Evolutionary conservation across 495 filamentous ascomycete genomes (phyloP), one percentile per base, ranked within the genome.

Genomic region (Aspergillus hancockii): DNA sequence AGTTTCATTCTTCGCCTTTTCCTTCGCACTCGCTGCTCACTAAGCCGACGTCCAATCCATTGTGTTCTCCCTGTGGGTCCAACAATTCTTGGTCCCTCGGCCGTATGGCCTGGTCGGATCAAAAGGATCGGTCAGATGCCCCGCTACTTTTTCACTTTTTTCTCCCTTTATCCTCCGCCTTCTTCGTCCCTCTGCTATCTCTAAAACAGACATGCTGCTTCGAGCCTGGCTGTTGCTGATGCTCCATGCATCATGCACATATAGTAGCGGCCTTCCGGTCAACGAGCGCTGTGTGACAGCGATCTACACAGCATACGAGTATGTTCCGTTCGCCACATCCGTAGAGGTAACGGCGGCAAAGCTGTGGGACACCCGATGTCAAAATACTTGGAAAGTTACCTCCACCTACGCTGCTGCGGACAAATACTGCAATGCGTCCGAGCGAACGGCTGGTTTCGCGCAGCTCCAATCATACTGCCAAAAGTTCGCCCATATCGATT

Each of bases 331-430:
- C 52, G 55, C 63, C 10, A 74, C 69, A 2, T 16, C 55, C 28
- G 60, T 66, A 3, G 52, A 47, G 23, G 38, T 18, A 5, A n/a
- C 43, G 6, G 4, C 65, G 18, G 61, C 52, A 13, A 67, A 66
- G 0, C 58, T 65, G 38, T 78, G 71, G 62, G 59, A 67, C 6
- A 60, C 60, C 1, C 61, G 69, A 49, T 80, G 77, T 54, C 70
- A 69, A 28, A 75, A 77, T 43, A 63, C 68, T 0, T 52, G 75
- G 0, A 58, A 66, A 30, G 71, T 75, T 8, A 68, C 63, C 4
- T 79, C 75, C 8, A 75, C 76, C 16, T 79, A 78, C 50, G 75
- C 75, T 5, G 61, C 73, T 1, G 62, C 72, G 1, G 66, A 73
- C 1, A 41, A 69, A 0, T 75, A 76, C 45, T 80, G 76, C 38